Evolutionary conservation across 805 yeast genomes (phyloP).

Genomic region (Isabelozyma gotoi): DNA sequence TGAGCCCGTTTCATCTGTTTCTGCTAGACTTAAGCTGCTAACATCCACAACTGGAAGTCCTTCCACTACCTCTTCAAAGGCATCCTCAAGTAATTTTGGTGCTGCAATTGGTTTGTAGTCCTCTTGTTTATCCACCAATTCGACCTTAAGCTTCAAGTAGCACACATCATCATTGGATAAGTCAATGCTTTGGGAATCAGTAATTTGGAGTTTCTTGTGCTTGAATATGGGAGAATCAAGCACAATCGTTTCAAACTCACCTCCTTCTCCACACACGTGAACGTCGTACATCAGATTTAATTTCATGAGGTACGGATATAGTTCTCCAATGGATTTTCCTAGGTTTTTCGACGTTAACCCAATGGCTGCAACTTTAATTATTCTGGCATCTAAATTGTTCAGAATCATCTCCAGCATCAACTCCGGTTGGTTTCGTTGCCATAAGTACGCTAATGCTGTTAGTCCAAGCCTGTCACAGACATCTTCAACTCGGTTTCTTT

Average conservation of each 20-base stretch:
- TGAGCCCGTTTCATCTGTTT: too few relatives aligned
- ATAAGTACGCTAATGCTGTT: slow-evolving; percentile 70
- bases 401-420: slow-evolving; percentile 80
- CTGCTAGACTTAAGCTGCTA: not conserved
- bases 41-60: not conserved
- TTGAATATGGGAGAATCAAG: slow-evolving; percentile 85
- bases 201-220: slow-evolving; percentile 47
- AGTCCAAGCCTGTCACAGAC: slow-evolving; percentile 77
- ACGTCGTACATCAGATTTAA: slow-evolving; percentile 72
- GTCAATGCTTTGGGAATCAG: slow-evolving; percentile 36
- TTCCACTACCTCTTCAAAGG: slow-evolving; percentile 36
- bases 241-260: slow-evolving; percentile 93
- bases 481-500: slow-evolving; percentile 88
- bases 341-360: slow-evolving; percentile 71
- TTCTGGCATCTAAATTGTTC: slow-evolving; percentile 70
- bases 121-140: slow-evolving; percentile 39
- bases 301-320: slow-evolving; percentile 55
- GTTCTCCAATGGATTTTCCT: slow-evolving; percentile 63
- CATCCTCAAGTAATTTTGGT: slow-evolving; percentile 43
- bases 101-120: slow-evolving; percentile 10
- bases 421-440: slow-evolving; percentile 86
- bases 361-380: slow-evolving; percentile 91
- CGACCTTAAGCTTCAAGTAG: slow-evolving; percentile 58
- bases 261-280: slow-evolving; percentile 98
- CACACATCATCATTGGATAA: slow-evolving; percentile 69